Percentiles rank a stretch among this genome's conserved stretches.
Evolutionary conservation across 768 basidiomycete species (phyloP).

Genomic region (Pisolithus microcarpus): DNA sequence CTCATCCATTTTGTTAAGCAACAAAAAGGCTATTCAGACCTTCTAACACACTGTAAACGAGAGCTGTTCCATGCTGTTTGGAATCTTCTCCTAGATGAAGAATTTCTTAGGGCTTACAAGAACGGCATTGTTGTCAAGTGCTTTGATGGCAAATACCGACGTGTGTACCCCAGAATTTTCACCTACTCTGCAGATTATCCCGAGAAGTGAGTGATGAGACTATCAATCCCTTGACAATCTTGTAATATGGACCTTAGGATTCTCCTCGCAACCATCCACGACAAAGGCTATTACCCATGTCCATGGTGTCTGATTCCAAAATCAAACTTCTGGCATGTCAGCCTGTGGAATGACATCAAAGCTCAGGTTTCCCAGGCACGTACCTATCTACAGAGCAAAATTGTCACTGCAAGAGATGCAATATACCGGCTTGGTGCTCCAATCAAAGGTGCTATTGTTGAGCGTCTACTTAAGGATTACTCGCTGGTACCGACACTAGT

Average conservation of each 20-base stretch:
- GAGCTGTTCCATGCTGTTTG: conserved; percentile 19
- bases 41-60: conserved; percentile 9
- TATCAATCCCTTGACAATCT: neutral
- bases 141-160: no score
- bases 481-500: conserved; percentile 11
- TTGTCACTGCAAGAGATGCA: neutral
- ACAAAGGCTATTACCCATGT: conserved; percentile 22
- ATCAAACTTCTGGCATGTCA: conserved; percentile 3
- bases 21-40: neutral
- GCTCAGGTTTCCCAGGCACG: neutral
- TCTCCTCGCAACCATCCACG: conserved; percentile 18
- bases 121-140: no score
- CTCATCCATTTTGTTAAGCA: neutral
- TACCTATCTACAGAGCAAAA: conserved; percentile 3
- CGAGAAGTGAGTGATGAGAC: neutral
- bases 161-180: conserved; percentile 14
- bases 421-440: conserved; percentile 4
- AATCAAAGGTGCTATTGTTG: conserved; percentile 2
- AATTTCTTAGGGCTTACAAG: no score
- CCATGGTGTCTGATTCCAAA: conserved; percentile 19
- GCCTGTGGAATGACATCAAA: conserved; percentile 15
- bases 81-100: no score
- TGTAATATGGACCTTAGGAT: conserved; percentile 8
- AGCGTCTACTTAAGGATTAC: neutral
- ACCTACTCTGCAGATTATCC: conserved; percentile 10